Evolutionary conservation across 2,329 filamentous ascomycete species (phyloP).

Genomic region (Arthrobotrys sinensis): DNA sequence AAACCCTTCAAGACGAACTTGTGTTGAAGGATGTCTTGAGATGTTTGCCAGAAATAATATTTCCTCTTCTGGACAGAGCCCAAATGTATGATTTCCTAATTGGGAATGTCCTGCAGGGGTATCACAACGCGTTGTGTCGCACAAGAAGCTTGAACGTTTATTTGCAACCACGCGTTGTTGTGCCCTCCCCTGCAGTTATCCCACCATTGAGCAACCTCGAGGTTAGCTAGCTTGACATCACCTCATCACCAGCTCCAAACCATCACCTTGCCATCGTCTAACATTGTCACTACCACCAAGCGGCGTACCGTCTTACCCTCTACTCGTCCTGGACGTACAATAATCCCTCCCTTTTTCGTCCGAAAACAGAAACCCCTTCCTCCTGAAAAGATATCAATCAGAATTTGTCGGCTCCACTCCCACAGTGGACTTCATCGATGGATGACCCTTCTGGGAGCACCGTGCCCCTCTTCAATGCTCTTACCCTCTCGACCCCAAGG

Average conservation of each 20-base stretch:
- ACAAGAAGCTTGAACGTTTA: constrained; percentile 28
- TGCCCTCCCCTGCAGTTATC: constrained; percentile 24
- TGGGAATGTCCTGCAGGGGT: constrained; percentile 4
- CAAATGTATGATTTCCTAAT: constrained; percentile 36
- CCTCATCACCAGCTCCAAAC: neutral
- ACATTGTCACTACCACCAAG: too few species aligned
- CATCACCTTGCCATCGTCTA: neutral
- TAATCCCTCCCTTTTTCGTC: too few species aligned
- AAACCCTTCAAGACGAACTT: neutral
- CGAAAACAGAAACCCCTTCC: neutral
- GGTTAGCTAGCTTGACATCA: neutral
- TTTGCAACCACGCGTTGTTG: constrained; percentile 56
- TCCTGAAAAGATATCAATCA: neutral
- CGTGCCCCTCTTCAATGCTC: neutral
- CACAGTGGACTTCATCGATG: neutral
- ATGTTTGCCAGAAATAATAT: constrained; percentile 12
- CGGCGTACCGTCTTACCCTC: neutral
- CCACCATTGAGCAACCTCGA: constrained; percentile 3
- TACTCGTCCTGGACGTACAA: neutral
- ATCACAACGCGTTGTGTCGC: constrained; percentile 28
- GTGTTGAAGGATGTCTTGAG: constrained; percentile 19
- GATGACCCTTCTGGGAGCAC: neutral
- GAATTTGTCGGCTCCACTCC: neutral
- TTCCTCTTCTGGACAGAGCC: constrained; percentile 5
- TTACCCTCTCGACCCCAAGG: constrained; percentile 3